phyloP scores from a whole-genome alignment of 352 stramenopile genomes.

The Phytophthora crassamura region DNA sequence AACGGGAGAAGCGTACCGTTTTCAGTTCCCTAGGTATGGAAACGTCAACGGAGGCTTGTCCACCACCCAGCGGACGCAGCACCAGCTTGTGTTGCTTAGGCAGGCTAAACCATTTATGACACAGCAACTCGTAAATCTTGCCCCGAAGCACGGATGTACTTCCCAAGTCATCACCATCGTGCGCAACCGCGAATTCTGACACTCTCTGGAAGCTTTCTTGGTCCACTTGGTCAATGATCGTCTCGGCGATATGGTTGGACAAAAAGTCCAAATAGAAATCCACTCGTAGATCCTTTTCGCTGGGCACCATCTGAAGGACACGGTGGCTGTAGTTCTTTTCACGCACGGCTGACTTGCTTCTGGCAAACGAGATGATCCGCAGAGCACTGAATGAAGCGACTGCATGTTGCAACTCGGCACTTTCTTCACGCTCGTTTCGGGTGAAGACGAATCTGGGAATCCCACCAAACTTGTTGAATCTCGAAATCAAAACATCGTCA shows the following conservation, averaged over 20 bases:
- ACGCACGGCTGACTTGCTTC: constrained; percentile 8
- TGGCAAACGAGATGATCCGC: constrained; percentile 7
- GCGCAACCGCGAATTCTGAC: constrained; percentile 10
- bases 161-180: constrained; percentile 17
- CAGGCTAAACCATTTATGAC: constrained; percentile 22
- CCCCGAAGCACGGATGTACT: constrained; percentile 8
- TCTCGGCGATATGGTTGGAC: constrained; percentile 17
- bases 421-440: background rate
- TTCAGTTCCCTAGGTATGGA: constrained; percentile 8
- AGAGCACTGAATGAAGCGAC: constrained; percentile 13
- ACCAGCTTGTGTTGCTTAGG: constrained; percentile 5
- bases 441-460: constrained; percentile 16
- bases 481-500: constrained; percentile 17
- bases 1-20: constrained; percentile 11
- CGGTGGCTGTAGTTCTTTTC: constrained; percentile 22
- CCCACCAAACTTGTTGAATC: constrained; percentile 19
- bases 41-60: constrained; percentile 1
- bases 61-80: constrained; percentile 7
- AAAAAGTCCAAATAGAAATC: constrained; percentile 24
- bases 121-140: constrained; percentile 25
- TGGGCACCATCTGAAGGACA: constrained; percentile 19
- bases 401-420: background rate
- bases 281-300: background rate
- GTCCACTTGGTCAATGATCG: constrained; percentile 5
- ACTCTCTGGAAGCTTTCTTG: constrained; percentile 14